These are phyloP conservation scores for Cryptomeria japonica DNA, from an alignment of 75 land plant genomes.

Conservation along the genomic window DNA sequence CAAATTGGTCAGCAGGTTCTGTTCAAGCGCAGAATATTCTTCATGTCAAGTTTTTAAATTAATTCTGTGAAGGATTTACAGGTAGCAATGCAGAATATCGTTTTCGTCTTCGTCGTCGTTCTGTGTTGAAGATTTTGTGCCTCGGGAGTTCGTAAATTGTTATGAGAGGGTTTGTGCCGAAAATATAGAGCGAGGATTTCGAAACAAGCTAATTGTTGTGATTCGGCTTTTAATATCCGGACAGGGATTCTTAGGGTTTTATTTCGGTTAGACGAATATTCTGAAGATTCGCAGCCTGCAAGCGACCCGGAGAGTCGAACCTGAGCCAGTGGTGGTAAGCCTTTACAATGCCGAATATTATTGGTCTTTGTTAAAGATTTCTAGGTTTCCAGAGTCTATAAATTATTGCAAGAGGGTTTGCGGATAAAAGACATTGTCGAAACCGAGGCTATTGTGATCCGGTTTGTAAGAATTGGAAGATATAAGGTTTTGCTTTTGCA, in stretches of 20 bases:
- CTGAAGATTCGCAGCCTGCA: too few species aligned
- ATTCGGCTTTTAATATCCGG: neutral
- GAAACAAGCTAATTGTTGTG: neutral
- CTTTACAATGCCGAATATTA: too few species aligned
- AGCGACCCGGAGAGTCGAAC: too few species aligned
- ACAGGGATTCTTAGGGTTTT: neutral
- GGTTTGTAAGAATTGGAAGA: neutral
- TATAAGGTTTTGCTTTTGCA: neutral
- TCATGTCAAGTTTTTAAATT: neutral
- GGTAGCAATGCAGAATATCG: neutral
- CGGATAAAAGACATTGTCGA: neutral
- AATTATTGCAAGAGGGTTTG: neutral
- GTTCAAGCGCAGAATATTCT: neutral
- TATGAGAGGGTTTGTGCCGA: neutral
- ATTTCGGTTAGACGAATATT: too few species aligned
- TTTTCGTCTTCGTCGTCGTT: neutral
- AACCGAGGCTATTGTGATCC: neutral
- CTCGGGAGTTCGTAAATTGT: neutral
- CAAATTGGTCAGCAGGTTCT: neutral
- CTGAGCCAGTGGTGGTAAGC: too few species aligned
- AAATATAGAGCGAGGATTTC: neutral
- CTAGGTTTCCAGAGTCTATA: neutral
- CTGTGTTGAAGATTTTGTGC: neutral
- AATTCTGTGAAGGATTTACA: neutral
- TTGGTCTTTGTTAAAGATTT: too few species aligned